phyloP scores from a whole-genome alignment of 164 flowering plant genomes.

The Nymphaea thermarum region DNA sequence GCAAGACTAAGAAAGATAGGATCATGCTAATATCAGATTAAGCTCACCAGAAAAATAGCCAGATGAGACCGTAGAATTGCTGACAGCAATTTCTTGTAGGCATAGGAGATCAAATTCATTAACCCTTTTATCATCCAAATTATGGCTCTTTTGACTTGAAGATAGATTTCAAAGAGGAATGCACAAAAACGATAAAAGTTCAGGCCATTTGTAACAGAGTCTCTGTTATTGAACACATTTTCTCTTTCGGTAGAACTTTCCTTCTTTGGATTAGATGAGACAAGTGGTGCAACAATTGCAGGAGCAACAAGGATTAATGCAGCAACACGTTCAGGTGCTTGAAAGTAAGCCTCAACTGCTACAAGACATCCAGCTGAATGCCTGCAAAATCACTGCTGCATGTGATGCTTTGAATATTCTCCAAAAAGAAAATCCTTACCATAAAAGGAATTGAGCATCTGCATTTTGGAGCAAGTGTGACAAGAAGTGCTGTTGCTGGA shows the following conservation, averaged over 20 bases:
- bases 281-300: constrained; percentile 63
- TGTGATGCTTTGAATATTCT: background rate
- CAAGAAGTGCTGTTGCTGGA: no score
- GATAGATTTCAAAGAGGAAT: constrained; percentile 20
- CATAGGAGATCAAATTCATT: constrained; percentile 25
- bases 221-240: constrained; percentile 12
- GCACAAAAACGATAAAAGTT: constrained; percentile 18
- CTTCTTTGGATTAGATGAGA: constrained; percentile 12
- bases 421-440: background rate
- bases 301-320: constrained; percentile 94
- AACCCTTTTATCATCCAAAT: constrained; percentile 33
- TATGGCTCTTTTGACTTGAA: constrained; percentile 22
- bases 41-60: constrained; percentile 51
- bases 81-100: constrained; percentile 43
- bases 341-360: constrained; percentile 72
- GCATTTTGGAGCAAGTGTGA: no score
- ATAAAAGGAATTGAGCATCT: background rate
- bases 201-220: constrained; percentile 10
- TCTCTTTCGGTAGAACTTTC: constrained; percentile 11
- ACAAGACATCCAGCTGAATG: constrained; percentile 91
- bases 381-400: constrained; percentile 29
- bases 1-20: background rate
- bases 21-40: background rate
- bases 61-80: constrained; percentile 55
- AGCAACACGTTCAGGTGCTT: constrained; percentile 90